Base-by-base conservation (phyloP, 1,284 basidiomycete genomes). In the Malassezia vespertilionis region DNA sequence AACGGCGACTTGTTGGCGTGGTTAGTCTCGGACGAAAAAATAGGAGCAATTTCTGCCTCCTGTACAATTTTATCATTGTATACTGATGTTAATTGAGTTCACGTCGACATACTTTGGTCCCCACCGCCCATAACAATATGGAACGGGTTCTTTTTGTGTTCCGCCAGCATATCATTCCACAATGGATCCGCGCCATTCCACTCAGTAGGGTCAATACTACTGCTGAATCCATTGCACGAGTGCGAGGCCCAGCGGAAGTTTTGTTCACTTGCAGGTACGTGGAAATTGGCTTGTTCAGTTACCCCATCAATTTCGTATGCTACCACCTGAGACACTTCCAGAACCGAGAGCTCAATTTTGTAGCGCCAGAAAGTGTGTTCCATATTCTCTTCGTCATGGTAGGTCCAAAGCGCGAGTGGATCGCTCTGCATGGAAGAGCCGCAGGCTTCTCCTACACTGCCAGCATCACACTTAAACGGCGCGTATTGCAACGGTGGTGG, bases 311-410 rank as follows among this genome's bases (percentile, higher is more conserved):
- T 55, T 30, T 60, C 68, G 69, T 96, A 96, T 43, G 75, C 76
- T 36, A 93, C 77, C n/a, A 76, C 74, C 77, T 86, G 84, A 73
- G 91, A 86, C 28, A 76, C 73, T 7, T 76, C 72, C 4, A 77
- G 76, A 7, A 96, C 71, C 5, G 86, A 86, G 45, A 97, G 77
- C 58, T 83, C 79, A 45, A 96, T 79, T 69, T 83, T 78, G 75
- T 96, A 96, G 44, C 93, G 78, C 86, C 88, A 96, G 74, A 97
- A 97, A 1, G 86, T 87, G 66, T 79, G 86, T 0, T 83, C 82
- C 74, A 33, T 55, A 80, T 22, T 17, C 44, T 78, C 27, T 45
- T 36, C 42, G 14, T 82, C 82, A 15, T 76, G 75, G 72, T 90
- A 88, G 8, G 83, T 82, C 73, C 80, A 85, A 37, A 96, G 79